Base-by-base conservation (phyloP, 2,329 filamentous ascomycete genomes). In the Mollisiaceae sp. region DNA sequence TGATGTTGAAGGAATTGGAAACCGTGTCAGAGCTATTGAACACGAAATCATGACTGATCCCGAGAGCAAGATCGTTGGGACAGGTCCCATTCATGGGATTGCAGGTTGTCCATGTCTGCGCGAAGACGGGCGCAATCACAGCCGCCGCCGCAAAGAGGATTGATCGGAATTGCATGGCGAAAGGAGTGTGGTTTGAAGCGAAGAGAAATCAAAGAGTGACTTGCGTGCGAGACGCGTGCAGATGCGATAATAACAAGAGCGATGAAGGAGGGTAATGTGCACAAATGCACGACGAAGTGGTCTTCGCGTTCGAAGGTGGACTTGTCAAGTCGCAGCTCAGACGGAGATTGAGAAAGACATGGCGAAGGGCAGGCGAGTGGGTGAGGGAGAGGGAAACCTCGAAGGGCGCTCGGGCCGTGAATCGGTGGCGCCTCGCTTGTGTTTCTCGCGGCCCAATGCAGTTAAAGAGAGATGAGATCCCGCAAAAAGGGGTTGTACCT, bases 81-180 rank as follows among this genome's bases (percentile, higher is more conserved):
- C 93, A 97, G 70, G 81, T 87, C 66, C 80, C 78, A 69, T 93
- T 85, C 73, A 90, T 82, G 5, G 94, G 94, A 75, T 96, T 89
- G 82, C 94, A 98, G 50, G 83, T 77, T 8, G 91, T 93, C 63
- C 79, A 87, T 97, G 67, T 93, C 77, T 97, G 94, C 56, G 90
- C 92, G 52, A 82, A 72, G 57, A 82, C 81, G 55, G 84, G 77
- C 62, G 84, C 38, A 35, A 73, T 57, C 52, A 68, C 59, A 39
- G 66, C 60, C 56, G 65, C 62, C 22, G 62, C 66, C 50, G 61
- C 67, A 4, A 67, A 43, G 36, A 74, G 67, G 64, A 74, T 63
- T 8, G 65, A 47, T 27, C 63, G 38, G 64, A 69, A 70, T n/a
- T 69, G 67, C 73, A 74, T 74, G 15, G 39, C 67, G 63, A 63